phyloP scores from a whole-genome alignment of 441 rosid genomes.

The Euphorbia schlechtendalii region DNA sequence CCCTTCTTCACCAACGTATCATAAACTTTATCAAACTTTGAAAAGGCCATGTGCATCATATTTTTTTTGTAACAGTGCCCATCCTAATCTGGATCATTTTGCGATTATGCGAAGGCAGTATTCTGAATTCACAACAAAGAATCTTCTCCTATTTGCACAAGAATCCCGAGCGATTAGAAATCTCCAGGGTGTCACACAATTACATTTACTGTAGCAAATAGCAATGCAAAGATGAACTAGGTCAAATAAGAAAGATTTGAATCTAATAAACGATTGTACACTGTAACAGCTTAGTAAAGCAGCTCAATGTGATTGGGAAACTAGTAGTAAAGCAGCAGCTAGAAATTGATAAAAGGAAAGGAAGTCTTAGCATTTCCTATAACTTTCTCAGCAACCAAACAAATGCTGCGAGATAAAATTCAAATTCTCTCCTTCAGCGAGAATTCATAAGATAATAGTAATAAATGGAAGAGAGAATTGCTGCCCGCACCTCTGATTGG shows the following conservation, averaged over 20 bases:
- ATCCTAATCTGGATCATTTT: slow-evolving; percentile 65
- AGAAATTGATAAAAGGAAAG: neutral
- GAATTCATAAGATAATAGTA: neutral
- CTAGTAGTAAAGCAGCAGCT: no score
- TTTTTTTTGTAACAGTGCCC: slow-evolving; percentile 57
- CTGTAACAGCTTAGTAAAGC: neutral
- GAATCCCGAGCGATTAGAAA: slow-evolving; percentile 2
- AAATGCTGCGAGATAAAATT: neutral
- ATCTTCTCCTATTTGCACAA: slow-evolving; percentile 55
- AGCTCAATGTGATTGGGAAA: no score
- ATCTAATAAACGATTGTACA: neutral
- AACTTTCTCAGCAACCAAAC: slow-evolving; percentile 6
- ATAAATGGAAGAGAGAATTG: neutral
- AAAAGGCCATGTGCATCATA: slow-evolving; percentile 74
- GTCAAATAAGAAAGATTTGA: neutral
- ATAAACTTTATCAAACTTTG: slow-evolving; percentile 71
- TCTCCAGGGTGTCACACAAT: neutral
- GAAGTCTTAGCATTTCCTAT: no score
- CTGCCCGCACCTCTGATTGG: slow-evolving; percentile 45
- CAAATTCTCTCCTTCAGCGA: neutral
- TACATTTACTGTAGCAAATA: neutral
- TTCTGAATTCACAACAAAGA: slow-evolving; percentile 60
- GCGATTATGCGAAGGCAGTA: slow-evolving; percentile 73
- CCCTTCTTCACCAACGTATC: slow-evolving; percentile 72
- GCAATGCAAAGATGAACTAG: neutral